These are phyloP conservation scores for Urtica urens DNA, from an alignment of 306 rosid genomes.

Conservation along the genomic window DNA sequence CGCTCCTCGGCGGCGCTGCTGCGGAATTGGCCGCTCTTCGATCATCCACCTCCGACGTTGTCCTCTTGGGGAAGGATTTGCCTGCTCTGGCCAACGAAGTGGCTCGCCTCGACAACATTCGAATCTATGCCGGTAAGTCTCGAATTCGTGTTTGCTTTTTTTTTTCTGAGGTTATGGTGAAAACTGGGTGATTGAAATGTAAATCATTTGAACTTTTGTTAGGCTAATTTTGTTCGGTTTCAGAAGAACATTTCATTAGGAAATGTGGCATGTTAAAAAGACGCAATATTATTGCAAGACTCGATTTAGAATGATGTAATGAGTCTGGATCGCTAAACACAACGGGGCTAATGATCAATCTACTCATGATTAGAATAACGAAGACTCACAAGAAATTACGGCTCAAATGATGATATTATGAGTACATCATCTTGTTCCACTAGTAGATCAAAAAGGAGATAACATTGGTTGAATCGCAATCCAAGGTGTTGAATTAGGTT, in stretches of 20 bases:
- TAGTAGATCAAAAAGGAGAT: too few species aligned
- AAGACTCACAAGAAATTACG: too few species aligned
- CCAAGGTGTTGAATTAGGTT: not conserved
- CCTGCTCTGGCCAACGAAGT: constrained; percentile 86
- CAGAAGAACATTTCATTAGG: too few species aligned
- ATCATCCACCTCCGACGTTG: constrained; percentile 22
- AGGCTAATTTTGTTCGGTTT: too few species aligned
- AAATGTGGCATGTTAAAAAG: too few species aligned
- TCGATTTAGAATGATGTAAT: not conserved
- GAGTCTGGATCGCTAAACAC: not conserved
- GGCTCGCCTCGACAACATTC: constrained; percentile 73
- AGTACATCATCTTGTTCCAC: too few species aligned
- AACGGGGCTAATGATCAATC: too few species aligned
- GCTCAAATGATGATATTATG: too few species aligned
- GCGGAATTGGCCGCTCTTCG: constrained; percentile 30
- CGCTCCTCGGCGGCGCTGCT: constrained; percentile 27
- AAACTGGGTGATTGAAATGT: not conserved
- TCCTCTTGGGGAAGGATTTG: constrained; percentile 57
- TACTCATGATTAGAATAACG: too few species aligned
- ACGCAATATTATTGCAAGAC: too few species aligned
- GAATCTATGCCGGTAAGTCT: constrained; percentile 61
- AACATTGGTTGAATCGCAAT: not conserved
- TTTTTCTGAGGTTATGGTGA: not conserved
- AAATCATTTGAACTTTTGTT: too few species aligned
- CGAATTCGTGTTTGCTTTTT: not conserved